These are phyloP conservation scores for Ceratocystis colombiana DNA, from an alignment of 2,329 filamentous ascomycete genomes.

Conservation along the genomic window DNA sequence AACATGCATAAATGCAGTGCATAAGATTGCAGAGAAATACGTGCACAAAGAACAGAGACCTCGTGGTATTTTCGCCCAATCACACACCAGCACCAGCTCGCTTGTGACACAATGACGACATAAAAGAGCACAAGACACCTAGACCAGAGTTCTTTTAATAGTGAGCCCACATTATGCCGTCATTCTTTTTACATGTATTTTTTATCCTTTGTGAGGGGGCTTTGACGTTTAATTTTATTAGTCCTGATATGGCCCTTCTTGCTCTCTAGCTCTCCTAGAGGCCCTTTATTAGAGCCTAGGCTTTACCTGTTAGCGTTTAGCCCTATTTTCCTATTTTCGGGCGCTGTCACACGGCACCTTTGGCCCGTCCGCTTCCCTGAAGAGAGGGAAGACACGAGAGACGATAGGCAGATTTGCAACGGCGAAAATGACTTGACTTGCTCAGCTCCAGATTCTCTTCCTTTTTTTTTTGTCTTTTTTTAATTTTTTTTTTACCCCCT, in stretches of 20 bases:
- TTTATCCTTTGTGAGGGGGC: background rate
- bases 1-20: too few relatives aligned
- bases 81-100: background rate
- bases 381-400: too few relatives aligned
- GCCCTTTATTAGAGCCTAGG: background rate
- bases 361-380: too few relatives aligned
- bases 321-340: background rate
- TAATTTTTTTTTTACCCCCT: background rate
- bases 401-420: background rate
- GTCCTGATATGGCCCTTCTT: background rate
- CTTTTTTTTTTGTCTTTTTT: background rate
- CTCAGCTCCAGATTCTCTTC: too few relatives aligned
- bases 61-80: background rate
- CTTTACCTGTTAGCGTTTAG: background rate
- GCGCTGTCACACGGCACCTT: too few relatives aligned
- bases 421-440: too few relatives aligned
- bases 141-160: background rate
- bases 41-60: background rate
- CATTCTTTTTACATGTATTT: background rate
- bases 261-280: background rate
- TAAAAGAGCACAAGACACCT: background rate
- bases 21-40: too few relatives aligned
- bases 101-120: constrained; percentile 2
- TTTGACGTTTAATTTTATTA: background rate
- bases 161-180: background rate